Evolutionary conservation across 2,329 filamentous ascomycete species (phyloP).

Genomic region (Penicillium aurantiogriseum): DNA sequence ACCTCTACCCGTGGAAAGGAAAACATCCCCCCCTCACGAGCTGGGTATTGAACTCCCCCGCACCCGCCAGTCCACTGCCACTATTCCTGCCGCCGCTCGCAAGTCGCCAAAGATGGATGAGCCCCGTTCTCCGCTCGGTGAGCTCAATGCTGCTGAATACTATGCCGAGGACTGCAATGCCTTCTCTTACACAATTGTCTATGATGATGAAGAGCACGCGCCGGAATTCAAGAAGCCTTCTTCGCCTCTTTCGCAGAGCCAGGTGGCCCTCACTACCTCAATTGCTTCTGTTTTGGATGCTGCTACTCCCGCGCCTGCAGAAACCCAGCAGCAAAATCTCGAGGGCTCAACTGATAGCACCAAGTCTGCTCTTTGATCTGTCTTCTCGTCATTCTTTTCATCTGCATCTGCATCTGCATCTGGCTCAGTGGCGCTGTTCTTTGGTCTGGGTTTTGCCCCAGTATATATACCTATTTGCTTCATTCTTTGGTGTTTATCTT

Average conservation of each 20-base stretch:
- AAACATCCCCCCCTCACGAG: slow-evolving; percentile 73
- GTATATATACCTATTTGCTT: neutral
- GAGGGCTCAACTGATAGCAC: slow-evolving; percentile 48
- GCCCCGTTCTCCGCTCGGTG: slow-evolving; percentile 64
- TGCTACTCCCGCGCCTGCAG: slow-evolving; percentile 35
- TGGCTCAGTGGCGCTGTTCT: slow-evolving; percentile 12
- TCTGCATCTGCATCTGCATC: slow-evolving; percentile 25
- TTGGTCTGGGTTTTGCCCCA: neutral
- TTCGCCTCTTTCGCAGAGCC: slow-evolving; percentile 3
- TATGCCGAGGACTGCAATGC: slow-evolving; percentile 66
- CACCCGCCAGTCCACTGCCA: slow-evolving; percentile 19
- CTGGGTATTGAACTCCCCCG: slow-evolving; percentile 61
- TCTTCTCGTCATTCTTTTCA: neutral
- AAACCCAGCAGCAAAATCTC: slow-evolving; percentile 49
- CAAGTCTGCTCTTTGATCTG: slow-evolving; percentile 1
- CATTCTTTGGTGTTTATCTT: slow-evolving; percentile 4
- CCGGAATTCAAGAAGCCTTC: slow-evolving; percentile 18
- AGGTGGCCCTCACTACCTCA: slow-evolving; percentile 18
- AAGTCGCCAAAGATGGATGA: slow-evolving; percentile 61
- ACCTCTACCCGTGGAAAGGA: slow-evolving; percentile 75
- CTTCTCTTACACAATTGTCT: slow-evolving; percentile 60
- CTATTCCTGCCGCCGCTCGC: slow-evolving; percentile 28
- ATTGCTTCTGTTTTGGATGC: slow-evolving; percentile 29
- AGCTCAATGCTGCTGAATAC: slow-evolving; percentile 66
- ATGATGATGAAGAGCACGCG: slow-evolving; percentile 54